These are phyloP conservation scores for Boletus rex-veris DNA, from an alignment of 768 basidiomycete genomes.

Conservation along the genomic window DNA sequence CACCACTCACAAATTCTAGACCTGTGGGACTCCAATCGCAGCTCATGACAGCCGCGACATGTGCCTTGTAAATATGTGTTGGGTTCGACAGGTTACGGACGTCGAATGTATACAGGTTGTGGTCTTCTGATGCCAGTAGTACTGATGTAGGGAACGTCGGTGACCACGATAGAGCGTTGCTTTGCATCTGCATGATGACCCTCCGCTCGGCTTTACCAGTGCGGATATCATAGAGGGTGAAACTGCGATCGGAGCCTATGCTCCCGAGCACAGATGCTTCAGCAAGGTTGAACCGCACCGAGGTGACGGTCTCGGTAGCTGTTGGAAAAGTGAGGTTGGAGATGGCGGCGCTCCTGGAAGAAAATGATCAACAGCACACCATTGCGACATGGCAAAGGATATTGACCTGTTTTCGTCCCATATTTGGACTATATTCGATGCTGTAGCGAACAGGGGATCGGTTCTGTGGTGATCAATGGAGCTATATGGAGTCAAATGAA, in stretches of 20 bases:
- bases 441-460: conserved; percentile 90
- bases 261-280: conserved; percentile 95
- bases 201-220: conserved; percentile 94
- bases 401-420: conserved; percentile 94
- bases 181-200: conserved; percentile 91
- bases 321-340: conserved; percentile 86
- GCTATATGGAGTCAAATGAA: conserved; percentile 44
- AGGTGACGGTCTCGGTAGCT: conserved; percentile 83
- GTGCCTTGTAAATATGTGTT: conserved; percentile 93
- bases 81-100: conserved; percentile 79
- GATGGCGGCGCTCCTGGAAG: conserved; percentile 69
- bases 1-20: conserved; percentile 91
- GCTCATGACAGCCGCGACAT: conserved; percentile 94
- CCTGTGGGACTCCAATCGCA: conserved; percentile 99
- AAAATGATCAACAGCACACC: conserved; percentile 6
- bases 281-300: conserved; percentile 88
- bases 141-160: conserved; percentile 91
- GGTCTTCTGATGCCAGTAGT: conserved; percentile 96
- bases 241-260: conserved; percentile 91
- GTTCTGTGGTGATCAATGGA: conserved; percentile 92
- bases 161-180: conserved; percentile 91
- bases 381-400: neutral
- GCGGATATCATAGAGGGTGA: conserved; percentile 93
- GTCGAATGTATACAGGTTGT: conserved; percentile 98
- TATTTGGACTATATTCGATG: conserved; percentile 88